A percentile compares a stretch with the other conserved stretches of the same genome.
Evolutionary conservation across 331 rosid species (phyloP).

Genomic region (Saraca asoca): DNA sequence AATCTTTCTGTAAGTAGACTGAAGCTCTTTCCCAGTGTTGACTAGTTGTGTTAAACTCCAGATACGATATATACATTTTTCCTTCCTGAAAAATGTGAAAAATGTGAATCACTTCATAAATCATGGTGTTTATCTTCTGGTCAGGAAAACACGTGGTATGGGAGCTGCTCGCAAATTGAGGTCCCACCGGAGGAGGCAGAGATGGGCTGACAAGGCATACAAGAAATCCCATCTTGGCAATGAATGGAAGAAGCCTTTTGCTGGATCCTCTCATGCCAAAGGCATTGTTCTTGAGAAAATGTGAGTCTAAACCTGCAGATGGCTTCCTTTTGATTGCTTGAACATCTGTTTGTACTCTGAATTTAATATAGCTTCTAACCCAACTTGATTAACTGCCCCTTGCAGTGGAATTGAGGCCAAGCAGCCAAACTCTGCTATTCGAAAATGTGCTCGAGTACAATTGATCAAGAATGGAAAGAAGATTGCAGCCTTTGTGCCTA

Average conservation of each 20-base stretch:
- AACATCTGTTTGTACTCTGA: neutral
- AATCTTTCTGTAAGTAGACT: neutral
- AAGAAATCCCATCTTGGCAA: conserved; percentile 71
- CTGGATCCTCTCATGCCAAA: conserved; percentile 68
- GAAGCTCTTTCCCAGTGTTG: neutral
- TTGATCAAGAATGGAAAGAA: conserved; percentile 74
- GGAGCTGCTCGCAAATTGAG: conserved; percentile 75
- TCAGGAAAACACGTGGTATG: conserved; percentile 66
- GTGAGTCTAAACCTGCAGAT: conserved; percentile 29
- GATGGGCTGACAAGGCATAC: conserved; percentile 76
- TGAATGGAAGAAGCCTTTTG: conserved; percentile 74
- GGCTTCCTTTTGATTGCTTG: neutral
- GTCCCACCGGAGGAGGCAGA: conserved; percentile 66
- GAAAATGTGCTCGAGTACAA: conserved; percentile 71
- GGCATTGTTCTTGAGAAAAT: conserved; percentile 69
- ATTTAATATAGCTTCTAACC: neutral
- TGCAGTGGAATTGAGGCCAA: conserved; percentile 71
- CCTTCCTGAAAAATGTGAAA: neutral
- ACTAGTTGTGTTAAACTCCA: neutral
- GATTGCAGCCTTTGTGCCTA: conserved; percentile 73
- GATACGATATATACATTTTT: neutral
- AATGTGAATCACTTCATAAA: neutral
- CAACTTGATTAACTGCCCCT: conserved; percentile 14
- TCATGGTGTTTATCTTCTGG: conserved; percentile 17
- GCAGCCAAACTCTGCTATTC: conserved; percentile 73